These are phyloP conservation scores for Psilocybe azurescens DNA, from an alignment of 768 basidiomycete species.

Conservation along the genomic window DNA sequence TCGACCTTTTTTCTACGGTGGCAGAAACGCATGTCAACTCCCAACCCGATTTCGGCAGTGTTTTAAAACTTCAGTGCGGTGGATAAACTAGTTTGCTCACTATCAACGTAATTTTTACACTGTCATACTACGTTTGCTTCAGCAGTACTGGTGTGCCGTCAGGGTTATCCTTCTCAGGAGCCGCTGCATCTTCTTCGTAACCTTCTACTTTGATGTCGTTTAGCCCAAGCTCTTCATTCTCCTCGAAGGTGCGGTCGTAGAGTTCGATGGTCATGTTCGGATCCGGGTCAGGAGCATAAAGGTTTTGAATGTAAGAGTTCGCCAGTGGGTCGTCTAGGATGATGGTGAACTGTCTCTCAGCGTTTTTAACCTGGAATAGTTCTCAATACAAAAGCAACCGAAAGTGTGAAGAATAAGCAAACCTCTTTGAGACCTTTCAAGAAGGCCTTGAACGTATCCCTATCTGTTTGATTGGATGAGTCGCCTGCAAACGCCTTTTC, in stretches of 20 bases:
- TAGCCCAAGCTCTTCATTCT: conserved; percentile 94
- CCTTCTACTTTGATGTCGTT: conserved; percentile 89
- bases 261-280: conserved; percentile 86
- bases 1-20: no score
- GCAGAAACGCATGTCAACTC: no score
- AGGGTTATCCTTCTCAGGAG: background rate
- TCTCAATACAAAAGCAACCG: background rate
- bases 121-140: no score
- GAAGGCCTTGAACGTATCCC: conserved; percentile 75
- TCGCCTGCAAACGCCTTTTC: conserved; percentile 88
- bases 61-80: no score
- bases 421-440: conserved; percentile 78
- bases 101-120: no score
- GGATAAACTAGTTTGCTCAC: no score
- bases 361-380: conserved; percentile 70
- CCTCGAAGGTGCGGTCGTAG: conserved; percentile 87
- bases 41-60: no score
- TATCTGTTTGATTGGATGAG: conserved; percentile 52
- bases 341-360: conserved; percentile 82
- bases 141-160: no score
- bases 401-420: conserved; percentile 24
- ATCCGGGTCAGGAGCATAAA: conserved; percentile 97
- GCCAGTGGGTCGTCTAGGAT: conserved; percentile 95
- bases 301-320: conserved; percentile 94
- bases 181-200: conserved; percentile 49